Percentiles rank a stretch among this genome's conserved stretches.
Evolutionary conservation across 495 filamentous ascomycete species (phyloP).

Genomic region (Annulohypoxylon maeteangense): DNA sequence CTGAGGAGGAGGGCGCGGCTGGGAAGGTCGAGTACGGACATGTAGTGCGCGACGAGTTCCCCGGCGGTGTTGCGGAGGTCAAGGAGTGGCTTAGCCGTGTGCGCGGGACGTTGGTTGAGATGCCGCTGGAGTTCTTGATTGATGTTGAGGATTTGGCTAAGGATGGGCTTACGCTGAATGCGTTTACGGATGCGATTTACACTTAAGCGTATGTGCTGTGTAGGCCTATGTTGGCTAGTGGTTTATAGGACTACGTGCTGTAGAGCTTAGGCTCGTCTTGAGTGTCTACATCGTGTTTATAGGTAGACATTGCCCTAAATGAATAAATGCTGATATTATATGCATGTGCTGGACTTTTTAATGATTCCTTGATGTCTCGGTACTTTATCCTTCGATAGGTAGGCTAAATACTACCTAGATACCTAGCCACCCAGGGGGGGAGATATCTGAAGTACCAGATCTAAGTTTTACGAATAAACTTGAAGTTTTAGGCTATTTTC

Average conservation of each 20-base stretch:
- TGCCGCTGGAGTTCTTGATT: slow-evolving; percentile 89
- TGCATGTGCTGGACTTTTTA: not conserved
- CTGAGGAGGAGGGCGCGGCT: slow-evolving; percentile 11
- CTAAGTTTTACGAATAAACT: too few species aligned
- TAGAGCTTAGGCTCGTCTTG: not conserved
- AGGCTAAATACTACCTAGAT: not conserved
- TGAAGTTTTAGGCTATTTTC: too few species aligned
- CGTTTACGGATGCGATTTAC: slow-evolving; percentile 84
- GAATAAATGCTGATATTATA: not conserved
- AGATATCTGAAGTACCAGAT: too few species aligned
- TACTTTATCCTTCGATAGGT: not conserved
- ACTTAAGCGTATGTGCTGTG: slow-evolving; percentile 59
- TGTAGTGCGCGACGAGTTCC: slow-evolving; percentile 84
- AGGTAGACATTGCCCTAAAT: not conserved
- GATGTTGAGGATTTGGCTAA: slow-evolving; percentile 87
- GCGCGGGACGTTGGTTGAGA: slow-evolving; percentile 86
- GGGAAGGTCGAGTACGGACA: slow-evolving; percentile 78
- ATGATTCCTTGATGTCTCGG: not conserved
- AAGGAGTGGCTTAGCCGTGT: slow-evolving; percentile 83
- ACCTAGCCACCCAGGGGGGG: not conserved
- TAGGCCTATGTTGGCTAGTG: not conserved
- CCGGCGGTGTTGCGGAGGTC: slow-evolving; percentile 72
- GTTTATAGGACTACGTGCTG: not conserved
- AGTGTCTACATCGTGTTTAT: not conserved
- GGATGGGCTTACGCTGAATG: slow-evolving; percentile 82